phyloP scores from a whole-genome alignment of 306 rosid species.

The Alnus rubra region DNA sequence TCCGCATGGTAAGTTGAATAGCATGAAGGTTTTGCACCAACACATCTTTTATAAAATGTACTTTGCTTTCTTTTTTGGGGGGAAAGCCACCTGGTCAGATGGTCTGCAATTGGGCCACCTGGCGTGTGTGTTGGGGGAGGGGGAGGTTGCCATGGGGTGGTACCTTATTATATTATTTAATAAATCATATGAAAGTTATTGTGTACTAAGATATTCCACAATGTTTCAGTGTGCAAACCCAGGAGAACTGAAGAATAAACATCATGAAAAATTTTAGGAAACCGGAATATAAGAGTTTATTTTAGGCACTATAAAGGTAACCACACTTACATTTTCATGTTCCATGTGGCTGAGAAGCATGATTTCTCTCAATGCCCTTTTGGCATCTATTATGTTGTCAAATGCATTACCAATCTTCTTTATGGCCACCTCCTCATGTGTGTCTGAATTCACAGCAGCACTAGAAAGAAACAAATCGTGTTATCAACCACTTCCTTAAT shows the following conservation, averaged over 20 bases:
- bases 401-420: constrained; percentile 90
- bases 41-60: too few species aligned
- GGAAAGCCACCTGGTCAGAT: not conserved
- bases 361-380: constrained; percentile 90
- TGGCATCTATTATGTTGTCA: constrained; percentile 84
- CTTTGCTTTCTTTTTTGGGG: not conserved
- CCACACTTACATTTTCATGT: constrained; percentile 75
- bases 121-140: too few species aligned
- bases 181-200: not conserved
- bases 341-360: constrained; percentile 90
- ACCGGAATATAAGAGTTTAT: not conserved
- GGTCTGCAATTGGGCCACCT: too few species aligned
- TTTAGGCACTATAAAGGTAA: not conserved
- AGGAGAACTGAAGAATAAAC: not conserved
- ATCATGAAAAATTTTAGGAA: not conserved
- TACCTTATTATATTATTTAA: too few species aligned
- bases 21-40: too few species aligned
- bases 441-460: constrained; percentile 86
- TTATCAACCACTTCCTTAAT: not conserved
- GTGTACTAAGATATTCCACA: not conserved
- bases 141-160: too few species aligned
- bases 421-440: constrained; percentile 89
- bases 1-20: too few species aligned
- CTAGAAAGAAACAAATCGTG: constrained; percentile 43
- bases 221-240: not conserved